Conservation (phyloP, 441 rosid species). For the Croton setiger region DNA sequence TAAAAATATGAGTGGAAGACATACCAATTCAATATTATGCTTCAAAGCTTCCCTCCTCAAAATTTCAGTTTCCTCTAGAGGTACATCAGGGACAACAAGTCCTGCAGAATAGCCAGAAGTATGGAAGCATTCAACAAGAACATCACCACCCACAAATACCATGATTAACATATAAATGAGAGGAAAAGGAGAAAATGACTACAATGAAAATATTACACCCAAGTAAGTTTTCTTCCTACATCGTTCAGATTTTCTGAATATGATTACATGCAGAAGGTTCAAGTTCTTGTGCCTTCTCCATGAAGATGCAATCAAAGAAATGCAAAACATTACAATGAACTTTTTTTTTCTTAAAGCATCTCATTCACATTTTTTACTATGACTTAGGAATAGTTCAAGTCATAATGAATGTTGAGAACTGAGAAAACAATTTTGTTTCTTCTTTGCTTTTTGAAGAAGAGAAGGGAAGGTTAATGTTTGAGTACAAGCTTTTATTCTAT, state of each 20-base stretch:
- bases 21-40: constrained; percentile 71
- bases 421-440: too few species aligned
- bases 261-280: neutral
- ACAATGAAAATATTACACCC: neutral
- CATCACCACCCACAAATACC: constrained; percentile 1
- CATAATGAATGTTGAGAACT: neutral
- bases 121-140: constrained; percentile 8
- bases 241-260: neutral
- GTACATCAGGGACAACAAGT: constrained; percentile 94
- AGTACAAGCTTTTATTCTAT: too few species aligned
- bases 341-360: neutral
- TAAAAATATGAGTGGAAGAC: constrained; percentile 11
- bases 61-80: constrained; percentile 78
- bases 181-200: neutral
- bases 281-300: neutral
- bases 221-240: neutral
- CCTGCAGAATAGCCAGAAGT: constrained; percentile 39
- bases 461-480: neutral
- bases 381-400: neutral
- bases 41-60: constrained; percentile 64
- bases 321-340: neutral
- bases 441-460: too few species aligned
- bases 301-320: neutral
- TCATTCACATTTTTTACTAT: neutral
- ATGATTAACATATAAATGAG: constrained; percentile 1